phyloP scores from a whole-genome alignment of 176 grass and related monocot genomes.

The Hsuehochloa calcarea region DNA sequence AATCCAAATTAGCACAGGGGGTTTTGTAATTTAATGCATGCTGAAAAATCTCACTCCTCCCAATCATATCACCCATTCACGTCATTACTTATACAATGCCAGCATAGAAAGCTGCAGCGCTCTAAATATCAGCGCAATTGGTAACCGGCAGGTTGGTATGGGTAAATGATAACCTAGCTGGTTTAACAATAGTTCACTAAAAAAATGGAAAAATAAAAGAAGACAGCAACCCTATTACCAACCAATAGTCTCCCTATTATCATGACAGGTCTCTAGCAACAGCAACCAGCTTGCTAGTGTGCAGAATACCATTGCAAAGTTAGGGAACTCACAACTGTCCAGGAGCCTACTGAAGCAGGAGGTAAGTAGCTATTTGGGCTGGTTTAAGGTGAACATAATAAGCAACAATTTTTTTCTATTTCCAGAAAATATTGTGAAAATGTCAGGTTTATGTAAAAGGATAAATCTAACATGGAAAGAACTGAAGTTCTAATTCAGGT shows the following conservation, averaged over 20 bases:
- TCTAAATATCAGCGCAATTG: background rate
- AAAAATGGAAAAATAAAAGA: background rate
- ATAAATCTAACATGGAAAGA: background rate
- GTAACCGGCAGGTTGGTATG: background rate
- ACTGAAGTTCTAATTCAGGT: background rate
- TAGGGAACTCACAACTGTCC: background rate
- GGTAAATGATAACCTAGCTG: background rate
- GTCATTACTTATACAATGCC: background rate
- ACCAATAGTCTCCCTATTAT: background rate
- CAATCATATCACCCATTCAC: conserved; percentile 6
- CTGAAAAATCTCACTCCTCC: background rate
- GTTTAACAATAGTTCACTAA: background rate
- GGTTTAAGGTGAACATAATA: background rate
- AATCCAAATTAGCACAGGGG: background rate
- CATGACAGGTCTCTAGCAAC: background rate
- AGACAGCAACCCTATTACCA: background rate
- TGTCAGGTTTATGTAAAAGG: background rate
- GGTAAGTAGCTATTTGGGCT: background rate
- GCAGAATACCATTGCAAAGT: background rate
- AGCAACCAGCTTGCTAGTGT: background rate
- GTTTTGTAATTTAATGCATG: conserved; percentile 4
- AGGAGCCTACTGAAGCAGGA: background rate
- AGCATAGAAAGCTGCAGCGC: background rate
- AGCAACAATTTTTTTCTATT: background rate
- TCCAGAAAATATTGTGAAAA: background rate